Evolutionary conservation across 129 eudicot species (phyloP), one percentile per base, ranked within the genome.

Genomic region (Mikania micrantha): DNA sequence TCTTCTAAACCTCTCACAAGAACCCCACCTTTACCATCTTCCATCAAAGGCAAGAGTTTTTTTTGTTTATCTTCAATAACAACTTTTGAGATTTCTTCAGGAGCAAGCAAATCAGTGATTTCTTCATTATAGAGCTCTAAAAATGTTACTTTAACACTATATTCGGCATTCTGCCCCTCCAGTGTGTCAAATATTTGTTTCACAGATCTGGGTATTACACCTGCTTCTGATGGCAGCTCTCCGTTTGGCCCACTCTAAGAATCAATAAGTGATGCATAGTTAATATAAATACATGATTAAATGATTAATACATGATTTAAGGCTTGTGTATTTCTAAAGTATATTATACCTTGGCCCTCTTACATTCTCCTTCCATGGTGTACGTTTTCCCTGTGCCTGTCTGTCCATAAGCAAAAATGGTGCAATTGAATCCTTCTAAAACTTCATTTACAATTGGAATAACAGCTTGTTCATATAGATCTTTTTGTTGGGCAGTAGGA

Each of bases 1-100:
- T 94, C 99, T 62, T 94, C 99, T 40, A 94, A 77, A 49, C 99
- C 99, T 85, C 97, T 85, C 22, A 94, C 99, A 64, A 94, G 93
- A 50, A 94, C 99, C 42, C 99, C 99, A 12, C 99, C 99, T 78
- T 94, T 94, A 42, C 99, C 99, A 78, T 94, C 99, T 81, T 94
- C 99, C 99, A 94, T 94, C 6, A 94, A 85, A 25, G 97, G 95
- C 70, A 90, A 64, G 49, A 80, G 86, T 42, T 94, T 94, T 75
- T 85, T 94, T 81, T 87, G 99, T 80, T 78, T 89, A 41, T 90
- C 99, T 52, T 94, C 99, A 31, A 53, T 5, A 24, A 84, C 70
- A 75, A 85, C 71, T 78, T 74, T 80, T 12, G 95, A 83, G 11
- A 94, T 29, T 38, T 94, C 99, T 73, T 94, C 99, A 20, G 97